These are phyloP conservation scores for Acer yangbiense DNA, from an alignment of 345 rosid species.

Conservation along the genomic window DNA sequence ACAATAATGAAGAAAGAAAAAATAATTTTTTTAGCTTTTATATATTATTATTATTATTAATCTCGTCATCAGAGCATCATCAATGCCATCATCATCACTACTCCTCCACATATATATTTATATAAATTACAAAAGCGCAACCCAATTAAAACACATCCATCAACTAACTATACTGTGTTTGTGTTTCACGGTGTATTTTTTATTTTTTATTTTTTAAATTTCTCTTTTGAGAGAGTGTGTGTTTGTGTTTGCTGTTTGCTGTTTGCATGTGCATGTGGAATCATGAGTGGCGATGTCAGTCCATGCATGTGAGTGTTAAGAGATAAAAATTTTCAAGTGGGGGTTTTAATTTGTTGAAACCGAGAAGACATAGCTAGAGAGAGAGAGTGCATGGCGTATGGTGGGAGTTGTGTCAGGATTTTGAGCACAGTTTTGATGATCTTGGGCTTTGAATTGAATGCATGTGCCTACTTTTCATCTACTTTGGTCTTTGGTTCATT, in stretches of 20 bases:
- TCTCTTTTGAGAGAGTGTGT: not conserved
- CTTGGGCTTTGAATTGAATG: slow-evolving; percentile 30
- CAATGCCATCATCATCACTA: slow-evolving; percentile 40
- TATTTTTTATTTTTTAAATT: not conserved
- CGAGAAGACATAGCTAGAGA: slow-evolving; percentile 15
- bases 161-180: not conserved
- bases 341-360: slow-evolving; percentile 20
- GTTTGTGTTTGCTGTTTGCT: not conserved
- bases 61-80: slow-evolving; percentile 55
- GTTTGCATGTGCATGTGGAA: slow-evolving; percentile 53
- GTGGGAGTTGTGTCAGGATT: slow-evolving; percentile 44
- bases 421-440: slow-evolving; percentile 17
- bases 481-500: not conserved
- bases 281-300: slow-evolving; percentile 53
- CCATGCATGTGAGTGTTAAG: slow-evolving; percentile 47
- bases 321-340: slow-evolving; percentile 3
- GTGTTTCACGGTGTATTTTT: not conserved
- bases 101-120: not conserved
- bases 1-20: not conserved
- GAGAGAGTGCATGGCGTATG: slow-evolving; percentile 38
- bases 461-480: slow-evolving; percentile 30
- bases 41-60: slow-evolving; percentile 17
- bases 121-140: not conserved
- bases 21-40: not conserved
- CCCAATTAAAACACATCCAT: slow-evolving; percentile 2